Conservation (phyloP, 2,329 filamentous ascomycete genomes). For the Xylariaceae sp. region DNA sequence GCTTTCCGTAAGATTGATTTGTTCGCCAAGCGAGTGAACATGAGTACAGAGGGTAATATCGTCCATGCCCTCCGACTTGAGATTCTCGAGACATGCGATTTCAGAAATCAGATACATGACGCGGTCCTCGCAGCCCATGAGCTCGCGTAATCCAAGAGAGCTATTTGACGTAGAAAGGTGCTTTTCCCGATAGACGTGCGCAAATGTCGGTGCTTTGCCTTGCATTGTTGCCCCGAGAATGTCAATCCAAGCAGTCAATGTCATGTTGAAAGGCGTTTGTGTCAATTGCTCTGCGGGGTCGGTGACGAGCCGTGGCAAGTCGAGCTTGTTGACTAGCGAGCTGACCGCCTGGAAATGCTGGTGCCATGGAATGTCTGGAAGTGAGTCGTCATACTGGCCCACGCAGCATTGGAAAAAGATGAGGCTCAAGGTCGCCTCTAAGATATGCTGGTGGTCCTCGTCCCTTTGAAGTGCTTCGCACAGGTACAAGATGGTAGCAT, state of each 20-base stretch:
- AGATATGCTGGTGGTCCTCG: constrained; percentile 76
- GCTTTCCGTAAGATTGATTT: constrained; percentile 76
- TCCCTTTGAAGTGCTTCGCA: constrained; percentile 77
- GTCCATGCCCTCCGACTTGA: constrained; percentile 78
- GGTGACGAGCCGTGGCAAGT: constrained; percentile 64
- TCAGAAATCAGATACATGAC: constrained; percentile 99
- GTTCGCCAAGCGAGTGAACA: constrained; percentile 78
- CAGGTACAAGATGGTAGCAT: constrained; percentile 77
- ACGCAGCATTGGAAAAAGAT: constrained; percentile 96
- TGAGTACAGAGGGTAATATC: constrained; percentile 83
- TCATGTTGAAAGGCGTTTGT: constrained; percentile 90
- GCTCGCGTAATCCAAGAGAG: constrained; percentile 71
- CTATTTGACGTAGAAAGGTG: constrained; percentile 63
- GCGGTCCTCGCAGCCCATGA: constrained; percentile 96
- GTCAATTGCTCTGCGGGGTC: constrained; percentile 52
- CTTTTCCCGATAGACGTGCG: constrained; percentile 93
- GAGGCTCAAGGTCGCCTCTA: constrained; percentile 89
- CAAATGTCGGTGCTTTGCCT: constrained; percentile 78
- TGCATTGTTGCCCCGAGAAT: constrained; percentile 92
- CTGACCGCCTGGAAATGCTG: constrained; percentile 92
- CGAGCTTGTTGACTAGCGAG: constrained; percentile 77
- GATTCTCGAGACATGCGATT: constrained; percentile 88
- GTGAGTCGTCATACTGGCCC: constrained; percentile 73
- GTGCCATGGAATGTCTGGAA: constrained; percentile 93
- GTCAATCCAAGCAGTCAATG: constrained; percentile 89